Conservation (phyloP, 768 basidiomycete species). For the Tylopilus vinaceipallidus region DNA sequence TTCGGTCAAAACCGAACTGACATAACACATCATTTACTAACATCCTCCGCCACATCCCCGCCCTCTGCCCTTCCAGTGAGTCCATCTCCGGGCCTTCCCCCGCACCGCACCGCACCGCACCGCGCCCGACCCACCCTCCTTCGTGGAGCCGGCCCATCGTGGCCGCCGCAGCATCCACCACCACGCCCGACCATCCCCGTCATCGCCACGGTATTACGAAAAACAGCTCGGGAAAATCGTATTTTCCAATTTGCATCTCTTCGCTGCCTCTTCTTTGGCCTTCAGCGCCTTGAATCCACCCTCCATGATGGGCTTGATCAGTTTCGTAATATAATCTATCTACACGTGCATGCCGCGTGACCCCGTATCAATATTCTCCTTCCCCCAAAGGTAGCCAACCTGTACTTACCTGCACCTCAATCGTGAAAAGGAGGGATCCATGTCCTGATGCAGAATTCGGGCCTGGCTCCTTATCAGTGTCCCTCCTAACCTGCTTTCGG, state of each 20-base stretch:
- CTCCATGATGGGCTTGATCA: background rate
- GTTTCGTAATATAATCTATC: background rate
- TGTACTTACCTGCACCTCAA: background rate
- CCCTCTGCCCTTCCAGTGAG: conserved; percentile 5
- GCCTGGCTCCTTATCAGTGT: background rate
- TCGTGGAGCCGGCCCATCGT: background rate
- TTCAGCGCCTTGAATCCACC: background rate
- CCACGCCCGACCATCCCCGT: background rate
- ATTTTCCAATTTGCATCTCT: conserved; percentile 22
- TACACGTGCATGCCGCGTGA: conserved; percentile 6
- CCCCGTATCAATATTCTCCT: background rate
- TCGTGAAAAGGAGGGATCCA: background rate
- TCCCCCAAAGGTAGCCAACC: background rate
- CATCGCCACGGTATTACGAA: too few relatives aligned
- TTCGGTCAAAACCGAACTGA: conserved; percentile 31
- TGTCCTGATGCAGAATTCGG: conserved; percentile 2
- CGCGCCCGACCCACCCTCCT: conserved; percentile 7
- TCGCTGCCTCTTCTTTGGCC: background rate
- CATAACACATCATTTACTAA: background rate
- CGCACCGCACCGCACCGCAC: conserved; percentile 22
- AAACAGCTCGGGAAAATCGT: conserved; percentile 45
- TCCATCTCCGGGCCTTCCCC: conserved; percentile 11
- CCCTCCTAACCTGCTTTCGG: background rate
- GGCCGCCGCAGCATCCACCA: background rate
- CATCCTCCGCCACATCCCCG: conserved; percentile 20